These are phyloP conservation scores for Isatis tinctoria DNA, from an alignment of 345 rosid genomes.

Conservation along the genomic window DNA sequence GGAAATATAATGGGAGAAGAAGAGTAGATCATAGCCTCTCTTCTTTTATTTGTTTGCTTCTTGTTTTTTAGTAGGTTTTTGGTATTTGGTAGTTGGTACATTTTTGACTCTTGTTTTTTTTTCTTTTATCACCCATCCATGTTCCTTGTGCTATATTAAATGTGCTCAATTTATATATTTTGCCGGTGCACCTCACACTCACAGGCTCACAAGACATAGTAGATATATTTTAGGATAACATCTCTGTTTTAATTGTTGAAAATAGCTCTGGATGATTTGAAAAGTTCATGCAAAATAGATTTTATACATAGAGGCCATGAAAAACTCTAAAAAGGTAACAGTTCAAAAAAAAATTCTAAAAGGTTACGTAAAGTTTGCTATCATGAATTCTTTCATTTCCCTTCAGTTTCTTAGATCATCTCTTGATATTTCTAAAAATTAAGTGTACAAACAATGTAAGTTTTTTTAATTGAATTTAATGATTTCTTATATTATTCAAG, in stretches of 20 bases:
- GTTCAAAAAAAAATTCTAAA: no score
- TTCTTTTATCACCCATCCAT: constrained; percentile 17
- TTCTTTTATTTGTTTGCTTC: neutral
- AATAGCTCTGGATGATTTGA: neutral
- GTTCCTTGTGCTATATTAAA: constrained; percentile 41
- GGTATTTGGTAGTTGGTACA: constrained; percentile 24
- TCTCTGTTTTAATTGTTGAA: neutral
- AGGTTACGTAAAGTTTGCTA: neutral
- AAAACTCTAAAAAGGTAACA: neutral
- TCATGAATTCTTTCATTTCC: neutral
- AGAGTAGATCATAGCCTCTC: constrained; percentile 1
- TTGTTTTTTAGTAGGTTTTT: constrained; percentile 17
- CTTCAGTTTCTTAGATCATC: neutral
- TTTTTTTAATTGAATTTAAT: no score
- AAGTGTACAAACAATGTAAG: neutral
- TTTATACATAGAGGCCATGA: neutral
- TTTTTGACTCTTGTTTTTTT: constrained; percentile 27
- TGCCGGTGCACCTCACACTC: constrained; percentile 1
- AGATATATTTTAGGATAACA: constrained; percentile 1
- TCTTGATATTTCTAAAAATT: neutral
- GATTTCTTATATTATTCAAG: no score
- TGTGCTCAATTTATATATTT: constrained; percentile 16
- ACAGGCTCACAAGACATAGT: neutral
- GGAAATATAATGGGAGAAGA: constrained; percentile 22
- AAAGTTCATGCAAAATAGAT: neutral